Evolutionary conservation across 2,329 filamentous ascomycete genomes (phyloP).

Genomic region (Boeremia exigua): DNA sequence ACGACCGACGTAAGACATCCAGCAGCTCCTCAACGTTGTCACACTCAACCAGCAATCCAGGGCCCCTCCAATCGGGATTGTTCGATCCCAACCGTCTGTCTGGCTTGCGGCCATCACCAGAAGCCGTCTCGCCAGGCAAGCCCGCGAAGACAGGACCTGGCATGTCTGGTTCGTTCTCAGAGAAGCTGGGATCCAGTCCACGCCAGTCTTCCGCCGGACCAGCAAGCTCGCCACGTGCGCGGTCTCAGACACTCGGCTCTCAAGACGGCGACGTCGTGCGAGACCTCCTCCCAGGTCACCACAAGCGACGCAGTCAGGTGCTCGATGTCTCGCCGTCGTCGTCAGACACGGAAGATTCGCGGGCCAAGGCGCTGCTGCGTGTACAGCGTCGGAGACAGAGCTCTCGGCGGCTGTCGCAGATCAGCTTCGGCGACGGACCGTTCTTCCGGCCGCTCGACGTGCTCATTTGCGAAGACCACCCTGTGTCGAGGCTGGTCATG

Average conservation of each 20-base stretch:
- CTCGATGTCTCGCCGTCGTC: conserved; percentile 97
- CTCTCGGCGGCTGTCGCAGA: conserved; percentile 90
- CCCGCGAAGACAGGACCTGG: conserved; percentile 50
- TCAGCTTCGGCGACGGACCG: conserved; percentile 82
- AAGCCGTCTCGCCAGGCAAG: conserved; percentile 62
- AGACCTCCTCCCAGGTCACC: conserved; percentile 69
- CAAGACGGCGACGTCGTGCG: conserved; percentile 84
- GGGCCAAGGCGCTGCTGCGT: conserved; percentile 86
- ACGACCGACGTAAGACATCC: conserved; percentile 89
- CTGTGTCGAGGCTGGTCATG: conserved; percentile 98
- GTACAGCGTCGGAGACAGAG: conserved; percentile 95
- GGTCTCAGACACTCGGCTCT: conserved; percentile 92
- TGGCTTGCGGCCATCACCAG: conserved; percentile 58
- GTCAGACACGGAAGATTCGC: conserved; percentile 94
- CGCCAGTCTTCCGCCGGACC: conserved; percentile 39
- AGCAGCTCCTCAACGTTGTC: conserved; percentile 86
- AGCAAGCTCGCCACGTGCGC: conserved; percentile 63
- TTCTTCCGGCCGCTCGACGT: conserved; percentile 91
- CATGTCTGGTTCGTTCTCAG: conserved; percentile 55
- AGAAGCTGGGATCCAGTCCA: conserved; percentile 44
- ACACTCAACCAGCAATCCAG: conserved; percentile 69
- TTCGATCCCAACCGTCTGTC: conserved; percentile 72
- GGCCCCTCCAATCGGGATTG: conserved; percentile 72
- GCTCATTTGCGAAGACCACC: conserved; percentile 96
- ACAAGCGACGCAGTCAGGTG: conserved; percentile 91